These are phyloP conservation scores for Vitis hybrid DNA, from an alignment of 177 flowering plant species.

Conservation along the genomic window DNA sequence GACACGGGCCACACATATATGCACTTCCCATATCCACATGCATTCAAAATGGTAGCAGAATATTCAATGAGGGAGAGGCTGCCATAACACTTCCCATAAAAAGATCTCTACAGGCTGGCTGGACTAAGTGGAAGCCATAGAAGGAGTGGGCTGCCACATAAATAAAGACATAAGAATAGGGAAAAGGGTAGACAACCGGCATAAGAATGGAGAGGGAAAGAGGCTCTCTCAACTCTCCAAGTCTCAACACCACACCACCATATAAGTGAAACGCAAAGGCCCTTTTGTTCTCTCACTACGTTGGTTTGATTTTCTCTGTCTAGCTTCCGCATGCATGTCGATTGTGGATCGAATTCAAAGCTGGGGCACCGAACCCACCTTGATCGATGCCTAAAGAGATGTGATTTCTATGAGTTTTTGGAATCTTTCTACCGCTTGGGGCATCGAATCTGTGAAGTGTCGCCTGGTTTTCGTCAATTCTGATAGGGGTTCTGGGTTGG, in stretches of 20 bases:
- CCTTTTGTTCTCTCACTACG: neutral
- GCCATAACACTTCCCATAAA: too few species aligned
- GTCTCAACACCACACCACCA: neutral
- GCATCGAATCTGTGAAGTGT: too few species aligned
- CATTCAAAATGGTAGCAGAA: too few species aligned
- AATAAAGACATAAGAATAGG: too few species aligned
- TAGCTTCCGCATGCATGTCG: slow-evolving; percentile 13
- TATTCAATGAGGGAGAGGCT: too few species aligned
- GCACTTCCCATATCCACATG: too few species aligned
- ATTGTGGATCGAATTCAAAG: slow-evolving; percentile 12
- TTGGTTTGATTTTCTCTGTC: slow-evolving; percentile 3
- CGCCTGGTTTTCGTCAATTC: neutral
- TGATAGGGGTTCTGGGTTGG: neutral
- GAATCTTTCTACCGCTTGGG: neutral
- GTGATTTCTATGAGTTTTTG: slow-evolving; percentile 7
- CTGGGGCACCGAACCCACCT: slow-evolving; percentile 12
- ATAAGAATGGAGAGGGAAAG: neutral
- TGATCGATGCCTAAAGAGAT: slow-evolving; percentile 11
- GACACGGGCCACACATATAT: too few species aligned
- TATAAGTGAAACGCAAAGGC: too few species aligned
- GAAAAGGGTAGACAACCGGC: too few species aligned
- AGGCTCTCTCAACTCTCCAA: neutral
- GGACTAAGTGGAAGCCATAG: too few species aligned
- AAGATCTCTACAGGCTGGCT: too few species aligned
- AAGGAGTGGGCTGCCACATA: too few species aligned